Evolutionary conservation across 2,329 filamentous ascomycete species (phyloP).

Genomic region (Corynespora cassiicola): DNA sequence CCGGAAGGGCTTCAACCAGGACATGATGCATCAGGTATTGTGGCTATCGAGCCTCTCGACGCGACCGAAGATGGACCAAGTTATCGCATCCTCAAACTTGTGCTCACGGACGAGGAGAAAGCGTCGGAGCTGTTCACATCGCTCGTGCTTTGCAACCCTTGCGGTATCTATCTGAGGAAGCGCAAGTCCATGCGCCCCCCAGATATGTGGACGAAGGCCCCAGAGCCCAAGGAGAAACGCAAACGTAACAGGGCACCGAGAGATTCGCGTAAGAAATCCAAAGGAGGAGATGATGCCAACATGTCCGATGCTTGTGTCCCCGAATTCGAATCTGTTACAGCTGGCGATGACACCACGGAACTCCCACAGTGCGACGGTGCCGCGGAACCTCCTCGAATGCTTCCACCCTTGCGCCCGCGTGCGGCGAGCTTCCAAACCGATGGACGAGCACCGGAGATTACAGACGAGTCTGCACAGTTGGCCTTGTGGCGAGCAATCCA

Average conservation of each 20-base stretch:
- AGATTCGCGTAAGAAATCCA: conserved; percentile 45
- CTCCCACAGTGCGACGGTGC: too few species aligned
- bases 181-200: conserved; percentile 83
- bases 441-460: conserved; percentile 11
- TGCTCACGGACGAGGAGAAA: conserved; percentile 69
- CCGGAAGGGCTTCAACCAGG: conserved; percentile 75
- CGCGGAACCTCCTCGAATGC: too few species aligned
- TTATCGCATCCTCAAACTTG: conserved; percentile 82
- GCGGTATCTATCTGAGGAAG: conserved; percentile 93
- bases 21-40: conserved; percentile 74
- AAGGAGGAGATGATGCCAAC: conserved; percentile 57
- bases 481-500: conserved; percentile 63
- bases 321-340: conserved; percentile 33
- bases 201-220: conserved; percentile 73
- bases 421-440: conserved; percentile 16
- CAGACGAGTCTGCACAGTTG: conserved; percentile 30
- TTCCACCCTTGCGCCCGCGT: conserved; percentile 14
- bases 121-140: conserved; percentile 66
- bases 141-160: conserved; percentile 89
- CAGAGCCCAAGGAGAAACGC: conserved; percentile 45
- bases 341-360: conserved; percentile 11
- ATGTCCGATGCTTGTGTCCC: conserved; percentile 38
- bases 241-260: conserved; percentile 33
- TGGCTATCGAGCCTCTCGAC: conserved; percentile 48
- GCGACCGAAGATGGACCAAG: conserved; percentile 66